Percentiles rank a stretch among this genome's conserved stretches.
Evolutionary conservation across 805 yeast species (phyloP).

Genomic region (Danielia reshetovae): DNA sequence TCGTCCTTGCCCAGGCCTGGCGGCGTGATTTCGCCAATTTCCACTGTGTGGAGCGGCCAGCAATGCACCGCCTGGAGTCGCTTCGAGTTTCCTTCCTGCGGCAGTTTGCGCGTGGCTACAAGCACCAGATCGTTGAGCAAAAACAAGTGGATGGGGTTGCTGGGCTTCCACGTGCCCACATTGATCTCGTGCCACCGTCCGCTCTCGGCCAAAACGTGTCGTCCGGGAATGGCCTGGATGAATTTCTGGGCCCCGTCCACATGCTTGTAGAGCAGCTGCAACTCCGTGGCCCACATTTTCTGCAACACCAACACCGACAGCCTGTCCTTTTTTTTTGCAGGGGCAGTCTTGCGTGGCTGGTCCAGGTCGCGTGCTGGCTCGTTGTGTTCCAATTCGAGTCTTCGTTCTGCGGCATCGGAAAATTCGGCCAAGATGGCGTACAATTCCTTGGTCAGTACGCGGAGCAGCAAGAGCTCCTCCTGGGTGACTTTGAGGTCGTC

Average conservation of each 20-base stretch:
- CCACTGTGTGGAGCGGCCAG: constrained; percentile 68
- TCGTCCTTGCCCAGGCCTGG: constrained; percentile 19
- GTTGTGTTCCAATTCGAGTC: constrained; percentile 43
- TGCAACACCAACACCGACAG: constrained; percentile 70
- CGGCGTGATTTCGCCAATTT: constrained; percentile 36
- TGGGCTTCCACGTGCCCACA: constrained; percentile 77
- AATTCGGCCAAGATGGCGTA: constrained; percentile 56
- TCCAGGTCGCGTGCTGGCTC: constrained; percentile 1
- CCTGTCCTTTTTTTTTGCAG: constrained; percentile 47
- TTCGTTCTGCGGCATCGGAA: constrained; percentile 55
- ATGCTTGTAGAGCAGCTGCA: constrained; percentile 66
- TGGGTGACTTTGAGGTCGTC: constrained; percentile 62
- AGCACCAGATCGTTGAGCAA: constrained; percentile 73
- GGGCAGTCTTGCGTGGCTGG: background rate
- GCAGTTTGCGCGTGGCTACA: constrained; percentile 58
- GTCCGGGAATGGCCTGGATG: constrained; percentile 68
- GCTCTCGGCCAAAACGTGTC: constrained; percentile 76
- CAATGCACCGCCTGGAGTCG: constrained; percentile 68
- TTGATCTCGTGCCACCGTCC: constrained; percentile 86
- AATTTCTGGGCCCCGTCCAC: constrained; percentile 90
- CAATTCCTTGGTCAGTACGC: constrained; percentile 57
- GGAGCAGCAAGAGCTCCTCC: constrained; percentile 56
- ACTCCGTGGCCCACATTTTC: constrained; percentile 75
- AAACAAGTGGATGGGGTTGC: constrained; percentile 71
- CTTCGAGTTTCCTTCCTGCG: constrained; percentile 25